Conservation (phyloP, 371 early-diverging fungal genomes). For the Fennellomyces sp. region DNA sequence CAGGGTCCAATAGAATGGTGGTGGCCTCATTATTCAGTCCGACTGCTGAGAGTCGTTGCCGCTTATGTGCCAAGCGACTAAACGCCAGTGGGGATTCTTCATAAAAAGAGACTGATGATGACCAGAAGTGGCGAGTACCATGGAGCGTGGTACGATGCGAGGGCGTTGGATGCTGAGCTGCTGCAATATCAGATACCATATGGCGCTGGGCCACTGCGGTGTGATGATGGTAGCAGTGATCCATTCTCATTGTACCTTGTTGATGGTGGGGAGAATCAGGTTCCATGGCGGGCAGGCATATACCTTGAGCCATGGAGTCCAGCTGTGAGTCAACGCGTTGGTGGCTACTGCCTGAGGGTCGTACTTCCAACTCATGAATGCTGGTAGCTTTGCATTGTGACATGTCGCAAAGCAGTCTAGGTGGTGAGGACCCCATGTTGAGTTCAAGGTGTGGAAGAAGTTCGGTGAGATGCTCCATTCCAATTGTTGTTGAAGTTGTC, state of each 20-base stretch:
- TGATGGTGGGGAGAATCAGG: conserved; percentile 1
- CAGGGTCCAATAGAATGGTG: not conserved
- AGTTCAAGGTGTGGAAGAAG: conserved; percentile 18
- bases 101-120: not conserved
- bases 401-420: conserved; percentile 23
- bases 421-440: conserved; percentile 27
- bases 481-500: conserved; percentile 20
- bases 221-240: conserved; percentile 17
- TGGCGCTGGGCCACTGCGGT: conserved; percentile 24
- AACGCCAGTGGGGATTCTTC: conserved; percentile 4
- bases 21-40: not conserved
- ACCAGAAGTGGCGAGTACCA: not conserved
- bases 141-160: not conserved
- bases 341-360: conserved; percentile 16
- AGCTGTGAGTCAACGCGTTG: conserved; percentile 7
- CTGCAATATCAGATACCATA: conserved; percentile 16
- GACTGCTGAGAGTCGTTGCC: not conserved
- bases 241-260: not conserved
- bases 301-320: not conserved
- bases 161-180: conserved; percentile 4
- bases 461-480: conserved; percentile 23
- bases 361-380: conserved; percentile 12
- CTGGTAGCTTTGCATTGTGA: not conserved
- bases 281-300: conserved; percentile 18
- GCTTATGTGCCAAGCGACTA: conserved; percentile 12